Evolutionary conservation across 352 stramenopile species (phyloP).

Genomic region (Phytophthora capsici): DNA sequence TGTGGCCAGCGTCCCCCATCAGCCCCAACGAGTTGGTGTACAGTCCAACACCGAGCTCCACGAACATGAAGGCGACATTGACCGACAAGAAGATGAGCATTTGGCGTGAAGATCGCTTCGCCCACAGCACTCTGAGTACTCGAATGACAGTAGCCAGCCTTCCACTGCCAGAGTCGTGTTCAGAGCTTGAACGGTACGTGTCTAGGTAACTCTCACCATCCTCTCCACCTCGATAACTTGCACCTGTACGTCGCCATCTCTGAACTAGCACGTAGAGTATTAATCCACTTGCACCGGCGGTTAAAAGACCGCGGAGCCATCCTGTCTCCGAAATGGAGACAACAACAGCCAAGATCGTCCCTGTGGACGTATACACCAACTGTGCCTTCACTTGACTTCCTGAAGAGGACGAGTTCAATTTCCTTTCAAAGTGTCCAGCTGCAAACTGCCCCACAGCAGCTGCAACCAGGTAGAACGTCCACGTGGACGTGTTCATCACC

Average conservation of each 20-base stretch:
- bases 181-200: slow-evolving; percentile 42
- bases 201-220: slow-evolving; percentile 45
- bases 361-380: slow-evolving; percentile 48
- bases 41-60: slow-evolving; percentile 86
- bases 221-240: background rate
- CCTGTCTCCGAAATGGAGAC: slow-evolving; percentile 49
- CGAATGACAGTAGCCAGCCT: slow-evolving; percentile 3
- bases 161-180: background rate
- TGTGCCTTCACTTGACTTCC: slow-evolving; percentile 36
- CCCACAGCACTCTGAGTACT: slow-evolving; percentile 59
- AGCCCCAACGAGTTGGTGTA: slow-evolving; percentile 87
- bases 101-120: slow-evolving; percentile 66
- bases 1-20: slow-evolving; percentile 88
- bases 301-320: slow-evolving; percentile 57
- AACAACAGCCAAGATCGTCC: slow-evolving; percentile 47
- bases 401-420: slow-evolving; percentile 25
- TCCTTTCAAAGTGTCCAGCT: slow-evolving; percentile 18
- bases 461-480: slow-evolving; percentile 28
- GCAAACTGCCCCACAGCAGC: slow-evolving; percentile 25
- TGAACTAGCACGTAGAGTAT: slow-evolving; percentile 60
- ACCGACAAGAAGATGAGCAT: slow-evolving; percentile 85
- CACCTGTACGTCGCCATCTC: slow-evolving; percentile 29
- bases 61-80: slow-evolving; percentile 89
- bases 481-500: slow-evolving; percentile 26
- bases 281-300: slow-evolving; percentile 44